These are phyloP conservation scores for Grammothele lineata DNA, from an alignment of 768 basidiomycete genomes.

Conservation along the genomic window DNA sequence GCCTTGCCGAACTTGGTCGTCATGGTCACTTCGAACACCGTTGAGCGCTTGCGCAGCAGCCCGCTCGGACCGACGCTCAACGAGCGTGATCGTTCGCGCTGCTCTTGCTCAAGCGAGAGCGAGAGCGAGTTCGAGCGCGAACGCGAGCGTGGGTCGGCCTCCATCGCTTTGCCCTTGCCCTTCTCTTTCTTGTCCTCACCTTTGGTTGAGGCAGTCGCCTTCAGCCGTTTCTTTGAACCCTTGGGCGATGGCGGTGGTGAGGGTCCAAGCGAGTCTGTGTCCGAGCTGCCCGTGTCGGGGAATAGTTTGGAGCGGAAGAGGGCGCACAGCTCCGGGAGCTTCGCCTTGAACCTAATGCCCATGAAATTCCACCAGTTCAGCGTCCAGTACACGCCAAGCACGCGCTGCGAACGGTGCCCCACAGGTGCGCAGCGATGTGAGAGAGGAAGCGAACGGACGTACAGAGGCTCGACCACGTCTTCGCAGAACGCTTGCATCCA, in stretches of 20 bases:
- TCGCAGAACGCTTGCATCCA: conserved; percentile 76
- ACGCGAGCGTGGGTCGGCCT: conserved; percentile 2
- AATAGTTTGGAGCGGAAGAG: conserved; percentile 67
- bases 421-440: neutral
- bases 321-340: conserved; percentile 48
- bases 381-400: too few relatives aligned
- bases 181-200: neutral
- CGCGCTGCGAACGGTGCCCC: too few relatives aligned
- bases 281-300: conserved; percentile 55
- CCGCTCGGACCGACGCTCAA: conserved; percentile 25
- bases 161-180: neutral
- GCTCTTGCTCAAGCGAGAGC: conserved; percentile 63
- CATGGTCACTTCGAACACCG: conserved; percentile 79
- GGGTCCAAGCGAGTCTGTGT: conserved; percentile 22
- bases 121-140: conserved; percentile 43
- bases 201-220: neutral
- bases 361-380: neutral
- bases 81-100: conserved; percentile 34
- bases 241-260: conserved; percentile 20
- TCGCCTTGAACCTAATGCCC: conserved; percentile 46
- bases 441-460: conserved; percentile 21
- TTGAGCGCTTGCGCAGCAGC: conserved; percentile 44
- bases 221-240: conserved; percentile 9
- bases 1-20: conserved; percentile 50
- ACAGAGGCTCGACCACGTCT: conserved; percentile 64